These are phyloP conservation scores for Saturnispora halmiae DNA, from an alignment of 805 yeast genomes.

Conservation along the genomic window DNA sequence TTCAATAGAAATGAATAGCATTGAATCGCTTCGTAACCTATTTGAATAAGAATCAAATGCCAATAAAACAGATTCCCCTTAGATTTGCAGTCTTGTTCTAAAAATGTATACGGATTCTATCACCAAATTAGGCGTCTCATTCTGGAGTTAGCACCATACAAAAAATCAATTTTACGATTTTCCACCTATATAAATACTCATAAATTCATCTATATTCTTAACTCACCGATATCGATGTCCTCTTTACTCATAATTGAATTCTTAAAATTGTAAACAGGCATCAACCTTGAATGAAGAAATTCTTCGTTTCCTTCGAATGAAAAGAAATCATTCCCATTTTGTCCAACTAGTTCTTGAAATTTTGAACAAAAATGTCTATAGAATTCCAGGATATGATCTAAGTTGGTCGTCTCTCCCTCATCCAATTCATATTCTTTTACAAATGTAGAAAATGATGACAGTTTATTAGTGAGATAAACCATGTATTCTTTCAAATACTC, in stretches of 20 bases:
- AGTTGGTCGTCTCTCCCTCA: slow-evolving; percentile 14
- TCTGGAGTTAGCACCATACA: too few relatives aligned
- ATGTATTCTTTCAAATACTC: slow-evolving; percentile 14
- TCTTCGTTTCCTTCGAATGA: slow-evolving; percentile 12
- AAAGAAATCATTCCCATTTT: not conserved
- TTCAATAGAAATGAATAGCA: too few relatives aligned
- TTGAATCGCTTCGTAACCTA: too few relatives aligned
- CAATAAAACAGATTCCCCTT: too few relatives aligned
- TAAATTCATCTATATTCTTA: slow-evolving; percentile 1
- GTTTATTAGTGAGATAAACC: slow-evolving; percentile 7
- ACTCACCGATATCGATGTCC: slow-evolving; percentile 7
- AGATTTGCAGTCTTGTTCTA: too few relatives aligned
- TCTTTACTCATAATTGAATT: slow-evolving; percentile 6
- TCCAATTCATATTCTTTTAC: slow-evolving; percentile 18
- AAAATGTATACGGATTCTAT: too few relatives aligned
- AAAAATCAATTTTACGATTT: not conserved
- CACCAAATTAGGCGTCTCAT: too few relatives aligned
- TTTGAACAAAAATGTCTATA: slow-evolving; percentile 14
- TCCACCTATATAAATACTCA: not conserved
- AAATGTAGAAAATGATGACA: slow-evolving; percentile 13
- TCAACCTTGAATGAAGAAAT: slow-evolving; percentile 18
- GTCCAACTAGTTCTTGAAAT: slow-evolving; percentile 8
- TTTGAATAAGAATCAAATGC: too few relatives aligned
- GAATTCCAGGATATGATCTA: slow-evolving; percentile 15
- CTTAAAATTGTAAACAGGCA: slow-evolving; percentile 21